Evolutionary conservation across 257 asterid genomes (phyloP).

Genomic region (Paulownia fortunei): DNA sequence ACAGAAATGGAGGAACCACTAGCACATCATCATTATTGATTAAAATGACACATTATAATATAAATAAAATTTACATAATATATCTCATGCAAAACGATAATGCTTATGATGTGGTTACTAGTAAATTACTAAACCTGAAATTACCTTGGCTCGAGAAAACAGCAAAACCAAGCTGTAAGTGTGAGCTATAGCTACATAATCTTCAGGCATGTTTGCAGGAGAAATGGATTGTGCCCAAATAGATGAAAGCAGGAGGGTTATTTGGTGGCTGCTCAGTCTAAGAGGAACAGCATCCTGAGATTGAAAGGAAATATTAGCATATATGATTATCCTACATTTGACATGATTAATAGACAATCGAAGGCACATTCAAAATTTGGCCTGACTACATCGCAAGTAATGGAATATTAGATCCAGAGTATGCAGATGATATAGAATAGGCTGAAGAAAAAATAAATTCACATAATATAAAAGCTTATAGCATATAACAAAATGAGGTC

Average conservation of each 20-base stretch:
- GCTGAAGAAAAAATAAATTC: neutral
- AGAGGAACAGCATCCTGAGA: constrained; percentile 83
- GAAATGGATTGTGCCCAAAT: constrained; percentile 82
- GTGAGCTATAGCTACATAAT: constrained; percentile 96
- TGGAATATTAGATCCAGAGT: no score
- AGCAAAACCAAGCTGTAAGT: constrained; percentile 87
- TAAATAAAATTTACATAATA: neutral
- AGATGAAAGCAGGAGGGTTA: constrained; percentile 76
- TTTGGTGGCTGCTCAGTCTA: constrained; percentile 96
- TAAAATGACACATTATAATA: no score
- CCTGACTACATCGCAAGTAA: neutral
- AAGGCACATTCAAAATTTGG: neutral
- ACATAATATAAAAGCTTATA: neutral
- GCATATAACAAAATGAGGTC: neutral
- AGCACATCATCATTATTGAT: no score
- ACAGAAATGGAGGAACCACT: no score
- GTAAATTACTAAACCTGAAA: constrained; percentile 18
- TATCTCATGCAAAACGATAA: neutral
- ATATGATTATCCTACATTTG: no score
- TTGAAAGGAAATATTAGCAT: constrained; percentile 24
- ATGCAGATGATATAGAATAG: neutral
- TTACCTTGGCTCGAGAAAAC: constrained; percentile 94
- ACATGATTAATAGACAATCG: no score
- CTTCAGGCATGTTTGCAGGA: constrained; percentile 80
- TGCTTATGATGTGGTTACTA: neutral